Evolutionary conservation across 2,329 filamentous ascomycete genomes (phyloP).

Genomic region (Trichoderma afroharzianum): DNA sequence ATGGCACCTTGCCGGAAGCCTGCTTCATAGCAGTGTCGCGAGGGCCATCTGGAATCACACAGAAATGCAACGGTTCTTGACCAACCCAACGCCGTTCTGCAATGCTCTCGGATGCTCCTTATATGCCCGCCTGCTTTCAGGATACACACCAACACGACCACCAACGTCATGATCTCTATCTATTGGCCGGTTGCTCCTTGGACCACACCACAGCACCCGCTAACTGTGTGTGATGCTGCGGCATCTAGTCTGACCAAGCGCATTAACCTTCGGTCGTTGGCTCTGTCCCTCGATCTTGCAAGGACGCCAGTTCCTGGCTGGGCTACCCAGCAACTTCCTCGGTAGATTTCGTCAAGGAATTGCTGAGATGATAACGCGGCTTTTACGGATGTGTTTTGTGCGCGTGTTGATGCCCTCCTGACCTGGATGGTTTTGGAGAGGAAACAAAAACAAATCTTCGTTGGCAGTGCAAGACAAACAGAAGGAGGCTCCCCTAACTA

Average conservation of each 20-base stretch:
- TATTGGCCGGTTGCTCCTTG: slow-evolving; percentile 33
- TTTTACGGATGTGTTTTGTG: slow-evolving; percentile 98
- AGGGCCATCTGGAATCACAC: slow-evolving; percentile 42
- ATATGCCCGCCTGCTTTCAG: slow-evolving; percentile 5
- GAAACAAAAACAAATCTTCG: slow-evolving; percentile 94
- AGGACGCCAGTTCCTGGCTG: slow-evolving; percentile 47
- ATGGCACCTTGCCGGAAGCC: slow-evolving; percentile 45
- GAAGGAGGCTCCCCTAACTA: slow-evolving; percentile 53
- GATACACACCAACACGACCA: not conserved
- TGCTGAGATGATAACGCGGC: slow-evolving; percentile 63
- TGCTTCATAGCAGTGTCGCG: slow-evolving; percentile 31
- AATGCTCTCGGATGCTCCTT: slow-evolving; percentile 43
- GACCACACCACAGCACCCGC: slow-evolving; percentile 40
- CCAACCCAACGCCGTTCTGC: slow-evolving; percentile 39
- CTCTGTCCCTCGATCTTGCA: slow-evolving; percentile 37
- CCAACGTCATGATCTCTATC: slow-evolving; percentile 18
- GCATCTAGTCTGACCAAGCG: slow-evolving; percentile 53
- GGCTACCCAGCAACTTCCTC: slow-evolving; percentile 44
- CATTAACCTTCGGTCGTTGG: slow-evolving; percentile 51
- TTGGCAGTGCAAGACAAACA: slow-evolving; percentile 79
- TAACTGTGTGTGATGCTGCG: slow-evolving; percentile 42
- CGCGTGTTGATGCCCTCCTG: slow-evolving; percentile 67
- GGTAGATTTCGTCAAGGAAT: slow-evolving; percentile 36
- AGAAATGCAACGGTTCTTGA: slow-evolving; percentile 37
- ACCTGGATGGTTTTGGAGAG: slow-evolving; percentile 53